These are phyloP conservation scores for Saccharomyces eubayanus DNA, from an alignment of 805 yeast genomes.

Conservation along the genomic window DNA sequence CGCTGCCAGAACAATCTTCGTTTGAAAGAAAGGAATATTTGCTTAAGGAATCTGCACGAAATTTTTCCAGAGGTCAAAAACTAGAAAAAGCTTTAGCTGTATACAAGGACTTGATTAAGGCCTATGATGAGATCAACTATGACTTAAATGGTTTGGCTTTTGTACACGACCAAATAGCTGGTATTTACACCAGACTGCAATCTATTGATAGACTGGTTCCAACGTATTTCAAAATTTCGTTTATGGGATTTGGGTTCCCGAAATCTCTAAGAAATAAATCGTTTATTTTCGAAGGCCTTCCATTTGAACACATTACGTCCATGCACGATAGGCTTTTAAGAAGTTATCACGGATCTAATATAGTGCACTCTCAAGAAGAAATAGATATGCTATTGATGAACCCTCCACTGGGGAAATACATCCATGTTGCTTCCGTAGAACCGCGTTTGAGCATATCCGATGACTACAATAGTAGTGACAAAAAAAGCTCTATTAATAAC, in stretches of 20 bases:
- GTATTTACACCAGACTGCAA: conserved; percentile 59
- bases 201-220: conserved; percentile 65
- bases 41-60: conserved; percentile 59
- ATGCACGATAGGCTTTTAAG: conserved; percentile 68
- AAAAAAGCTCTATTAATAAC: conserved; percentile 32
- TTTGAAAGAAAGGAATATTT: conserved; percentile 74
- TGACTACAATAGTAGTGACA: conserved; percentile 39
- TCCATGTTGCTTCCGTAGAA: conserved; percentile 63
- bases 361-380: conserved; percentile 49
- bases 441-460: conserved; percentile 36
- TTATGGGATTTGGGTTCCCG: conserved; percentile 82
- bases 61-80: conserved; percentile 62
- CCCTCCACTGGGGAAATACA: conserved; percentile 60
- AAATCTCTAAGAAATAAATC: conserved; percentile 62
- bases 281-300: conserved; percentile 76
- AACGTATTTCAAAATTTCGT: conserved; percentile 69
- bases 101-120: conserved; percentile 67
- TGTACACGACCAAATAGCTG: conserved; percentile 60
- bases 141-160: conserved; percentile 68
- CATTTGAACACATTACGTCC: conserved; percentile 80
- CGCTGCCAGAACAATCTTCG: conserved; percentile 69
- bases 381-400: conserved; percentile 42
- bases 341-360: conserved; percentile 74
- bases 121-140: conserved; percentile 63
- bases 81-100: conserved; percentile 73